Percentiles rank a stretch among this genome's conserved stretches.
These are phyloP conservation scores for Fragilaria crotonensis DNA, from an alignment of 108 stramenopile species.

Conservation along the genomic window DNA sequence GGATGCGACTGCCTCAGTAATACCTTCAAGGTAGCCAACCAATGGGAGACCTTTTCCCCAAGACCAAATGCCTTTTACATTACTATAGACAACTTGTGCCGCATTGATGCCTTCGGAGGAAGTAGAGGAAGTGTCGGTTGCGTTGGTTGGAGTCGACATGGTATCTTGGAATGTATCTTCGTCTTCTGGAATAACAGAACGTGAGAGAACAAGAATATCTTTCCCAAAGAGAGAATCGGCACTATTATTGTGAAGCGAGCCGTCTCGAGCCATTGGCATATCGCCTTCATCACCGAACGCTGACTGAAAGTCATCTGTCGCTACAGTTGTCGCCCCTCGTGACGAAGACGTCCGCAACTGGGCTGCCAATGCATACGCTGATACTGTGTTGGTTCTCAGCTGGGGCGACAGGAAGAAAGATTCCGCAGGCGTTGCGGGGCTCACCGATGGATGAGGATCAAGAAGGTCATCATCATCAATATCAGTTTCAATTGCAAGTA, in stretches of 20 bases:
- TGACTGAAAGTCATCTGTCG: slow-evolving; percentile 15
- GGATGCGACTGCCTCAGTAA: slow-evolving; percentile 58
- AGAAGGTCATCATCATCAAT: slow-evolving; percentile 2
- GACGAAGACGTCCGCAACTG: background rate
- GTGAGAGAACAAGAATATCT: slow-evolving; percentile 5
- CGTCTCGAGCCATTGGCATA: background rate
- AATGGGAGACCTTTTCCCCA: slow-evolving; percentile 68
- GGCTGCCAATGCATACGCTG: slow-evolving; percentile 16
- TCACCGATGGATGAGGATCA: slow-evolving; percentile 10
- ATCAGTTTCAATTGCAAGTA: no score
- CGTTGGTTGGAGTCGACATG: background rate
- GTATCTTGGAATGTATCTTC: slow-evolving; percentile 2
- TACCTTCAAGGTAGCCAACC: slow-evolving; percentile 38
- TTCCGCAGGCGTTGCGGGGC: slow-evolving; percentile 9
- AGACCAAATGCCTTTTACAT: slow-evolving; percentile 56
- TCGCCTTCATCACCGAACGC: slow-evolving; percentile 2
- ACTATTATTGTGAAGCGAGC: background rate
- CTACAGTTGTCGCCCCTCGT: background rate
- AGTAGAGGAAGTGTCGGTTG: no score
- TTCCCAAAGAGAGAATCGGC: background rate
- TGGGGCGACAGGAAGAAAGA: slow-evolving; percentile 13
- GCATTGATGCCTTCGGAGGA: slow-evolving; percentile 30
- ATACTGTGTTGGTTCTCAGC: slow-evolving; percentile 9
- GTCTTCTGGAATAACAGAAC: slow-evolving; percentile 2
- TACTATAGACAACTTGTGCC: slow-evolving; percentile 45